phyloP scores from a whole-genome alignment of 2,329 filamentous ascomycete genomes.

The Ceratocystis cubensis region DNA sequence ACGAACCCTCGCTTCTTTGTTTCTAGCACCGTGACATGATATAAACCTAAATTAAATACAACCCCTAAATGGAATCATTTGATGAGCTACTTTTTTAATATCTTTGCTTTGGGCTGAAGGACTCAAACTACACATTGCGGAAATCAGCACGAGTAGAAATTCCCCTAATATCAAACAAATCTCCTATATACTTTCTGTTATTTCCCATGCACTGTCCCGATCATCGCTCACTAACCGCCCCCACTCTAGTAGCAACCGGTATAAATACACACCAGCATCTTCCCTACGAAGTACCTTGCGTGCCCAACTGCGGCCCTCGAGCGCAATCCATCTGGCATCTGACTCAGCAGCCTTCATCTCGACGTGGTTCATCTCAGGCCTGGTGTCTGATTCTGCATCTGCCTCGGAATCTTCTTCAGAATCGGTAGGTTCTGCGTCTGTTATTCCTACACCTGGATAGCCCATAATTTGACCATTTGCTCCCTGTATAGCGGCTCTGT shows the following conservation, averaged over 20 bases:
- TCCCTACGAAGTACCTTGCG: constrained; percentile 49
- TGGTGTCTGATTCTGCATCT: not conserved
- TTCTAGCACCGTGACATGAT: too few species aligned
- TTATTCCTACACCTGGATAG: not conserved
- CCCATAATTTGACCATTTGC: not conserved
- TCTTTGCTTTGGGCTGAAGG: too few species aligned
- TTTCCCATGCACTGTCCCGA: constrained; percentile 28
- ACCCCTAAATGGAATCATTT: too few species aligned
- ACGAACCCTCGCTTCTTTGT: too few species aligned
- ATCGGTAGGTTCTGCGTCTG: constrained; percentile 26
- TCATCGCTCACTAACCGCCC: constrained; percentile 53
- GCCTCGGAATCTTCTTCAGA: constrained; percentile 2
- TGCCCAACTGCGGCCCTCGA: constrained; percentile 54
- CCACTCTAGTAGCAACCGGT: constrained; percentile 67
- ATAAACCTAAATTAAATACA: too few species aligned
- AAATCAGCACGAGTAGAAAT: too few species aligned
- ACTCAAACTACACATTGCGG: too few species aligned
- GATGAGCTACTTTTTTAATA: not conserved
- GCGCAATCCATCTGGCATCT: constrained; percentile 53
- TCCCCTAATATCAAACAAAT: not conserved
- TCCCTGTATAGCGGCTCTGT: not conserved
- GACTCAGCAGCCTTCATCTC: constrained; percentile 25
- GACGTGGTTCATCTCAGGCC: not conserved
- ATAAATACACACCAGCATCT: constrained; percentile 73
- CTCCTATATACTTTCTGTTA: not conserved